These are phyloP conservation scores for Gossypium anomalum DNA, from an alignment of 345 rosid species.

Conservation along the genomic window DNA sequence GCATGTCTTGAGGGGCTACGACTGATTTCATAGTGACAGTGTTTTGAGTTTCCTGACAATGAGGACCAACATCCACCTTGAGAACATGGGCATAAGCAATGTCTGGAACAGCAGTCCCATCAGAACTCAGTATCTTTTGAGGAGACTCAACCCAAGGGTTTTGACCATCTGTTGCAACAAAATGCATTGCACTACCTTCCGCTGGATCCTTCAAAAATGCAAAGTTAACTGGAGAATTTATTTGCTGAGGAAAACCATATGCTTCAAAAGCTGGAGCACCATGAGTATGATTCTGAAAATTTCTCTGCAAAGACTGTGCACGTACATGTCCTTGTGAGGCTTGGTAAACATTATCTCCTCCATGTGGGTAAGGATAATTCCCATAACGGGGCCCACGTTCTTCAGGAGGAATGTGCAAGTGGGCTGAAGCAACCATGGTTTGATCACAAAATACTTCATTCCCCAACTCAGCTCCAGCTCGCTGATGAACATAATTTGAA, in stretches of 20 bases:
- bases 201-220: constrained; percentile 38
- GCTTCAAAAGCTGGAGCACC: constrained; percentile 49
- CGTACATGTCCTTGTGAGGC: constrained; percentile 39
- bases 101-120: constrained; percentile 41
- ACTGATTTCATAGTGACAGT: constrained; percentile 31
- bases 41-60: constrained; percentile 30
- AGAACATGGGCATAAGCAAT: constrained; percentile 35
- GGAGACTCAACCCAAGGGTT: constrained; percentile 50
- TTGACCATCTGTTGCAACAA: constrained; percentile 46
- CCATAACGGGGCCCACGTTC: constrained; percentile 51
- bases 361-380: constrained; percentile 46
- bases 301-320: constrained; percentile 56
- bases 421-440: constrained; percentile 35
- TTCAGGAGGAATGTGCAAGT: constrained; percentile 45
- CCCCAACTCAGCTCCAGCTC: constrained; percentile 52
- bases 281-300: constrained; percentile 45
- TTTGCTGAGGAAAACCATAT: constrained; percentile 36
- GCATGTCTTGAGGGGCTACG: constrained; percentile 31
- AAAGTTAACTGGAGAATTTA: constrained; percentile 51
- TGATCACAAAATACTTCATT: constrained; percentile 63
- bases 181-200: constrained; percentile 47
- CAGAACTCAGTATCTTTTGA: constrained; percentile 47
- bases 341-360: constrained; percentile 47
- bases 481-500: constrained; percentile 41
- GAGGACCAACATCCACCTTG: constrained; percentile 29